Evolutionary conservation across 495 filamentous ascomycete genomes (phyloP), one percentile per base, ranked within the genome.

Genomic region (Aspergillus ostianus): DNA sequence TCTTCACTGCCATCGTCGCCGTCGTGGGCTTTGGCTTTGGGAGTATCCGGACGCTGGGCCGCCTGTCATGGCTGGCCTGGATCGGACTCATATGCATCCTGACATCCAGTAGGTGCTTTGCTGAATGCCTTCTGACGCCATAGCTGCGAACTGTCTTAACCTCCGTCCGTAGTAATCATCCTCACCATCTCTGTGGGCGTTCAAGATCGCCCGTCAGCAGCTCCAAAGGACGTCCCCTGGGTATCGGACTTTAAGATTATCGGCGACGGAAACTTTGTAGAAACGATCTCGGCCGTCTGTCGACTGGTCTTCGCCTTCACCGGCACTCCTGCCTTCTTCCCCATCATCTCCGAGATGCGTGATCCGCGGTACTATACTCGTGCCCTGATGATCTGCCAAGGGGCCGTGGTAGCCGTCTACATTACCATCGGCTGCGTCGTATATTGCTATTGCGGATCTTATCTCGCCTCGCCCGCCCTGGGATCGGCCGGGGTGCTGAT

Each of bases 331-430:
- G 86, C 68, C 76, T 85, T 73, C 79, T 87, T 90, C 72, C 76
- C 73, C 36, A 85, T 90, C 71, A 84, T 85, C 69, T 78, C 84
- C 51, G 87, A 90, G 70, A 86, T 90, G 81, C 82, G 84, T 59
- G 81, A 84, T 0, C 86, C 85, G 0, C 58, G 60, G 27, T 80
- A 86, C 59, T 87, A 77, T 58, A 69, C 70, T 44, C 84, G 85
- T 67, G 76, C 86, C 10, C 76, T 89, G n/a, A 9, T 62, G 7
- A 30, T 64, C 20, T 61, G 61, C 57, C 67, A 67, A 20, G 10
- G 18, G 23, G 5, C 81, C 29, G 51, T 78, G 51, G 77, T 78
- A 23, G 83, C 78, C 56, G 79, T 89, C 45, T 90, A 91, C 70
- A 82, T 83, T 23, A 48, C 85, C 20, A 81, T 85, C 3, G 85